A percentile compares a stretch with the other conserved stretches of the same genome.
Evolutionary conservation across 2,329 filamentous ascomycete species (phyloP).

Genomic region (Colletotrichum musae): DNA sequence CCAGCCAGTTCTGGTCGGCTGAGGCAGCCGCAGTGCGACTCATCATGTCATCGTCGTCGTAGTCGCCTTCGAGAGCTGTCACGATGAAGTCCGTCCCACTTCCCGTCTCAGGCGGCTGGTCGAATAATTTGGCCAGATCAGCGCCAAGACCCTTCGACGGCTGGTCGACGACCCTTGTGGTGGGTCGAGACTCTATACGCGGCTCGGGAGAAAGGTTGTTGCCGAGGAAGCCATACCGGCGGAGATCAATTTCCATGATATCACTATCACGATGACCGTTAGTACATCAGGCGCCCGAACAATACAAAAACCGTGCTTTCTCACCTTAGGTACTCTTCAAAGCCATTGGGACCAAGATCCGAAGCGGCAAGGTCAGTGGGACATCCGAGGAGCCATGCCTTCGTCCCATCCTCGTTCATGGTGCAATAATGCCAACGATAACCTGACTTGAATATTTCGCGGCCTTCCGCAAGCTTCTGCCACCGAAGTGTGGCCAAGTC

Average conservation of each 20-base stretch:
- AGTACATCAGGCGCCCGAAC: not conserved
- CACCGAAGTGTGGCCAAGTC: slow-evolving; percentile 90
- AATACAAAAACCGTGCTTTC: not conserved
- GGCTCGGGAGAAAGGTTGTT: slow-evolving; percentile 77
- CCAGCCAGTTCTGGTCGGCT: slow-evolving; percentile 69
- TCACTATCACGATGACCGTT: slow-evolving; percentile 66
- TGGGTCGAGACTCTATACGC: slow-evolving; percentile 64
- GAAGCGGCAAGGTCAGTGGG: slow-evolving; percentile 79
- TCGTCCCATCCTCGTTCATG: slow-evolving; percentile 94
- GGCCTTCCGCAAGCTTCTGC: slow-evolving; percentile 95
- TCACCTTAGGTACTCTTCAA: slow-evolving; percentile 87
- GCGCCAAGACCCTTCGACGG: slow-evolving; percentile 81
- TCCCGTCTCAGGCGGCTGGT: slow-evolving; percentile 85
- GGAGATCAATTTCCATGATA: slow-evolving; percentile 92
- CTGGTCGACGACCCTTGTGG: slow-evolving; percentile 64
- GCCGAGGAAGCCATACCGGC: slow-evolving; percentile 90
- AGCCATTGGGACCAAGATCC: slow-evolving; percentile 76
- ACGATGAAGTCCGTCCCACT: slow-evolving; percentile 93
- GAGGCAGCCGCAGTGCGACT: slow-evolving; percentile 60
- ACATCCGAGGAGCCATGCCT: slow-evolving; percentile 96
- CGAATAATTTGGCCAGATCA: slow-evolving; percentile 89
- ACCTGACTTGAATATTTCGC: slow-evolving; percentile 91
- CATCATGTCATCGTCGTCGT: slow-evolving; percentile 76
- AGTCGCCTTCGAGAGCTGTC: slow-evolving; percentile 87
- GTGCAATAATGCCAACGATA: slow-evolving; percentile 99